A percentile compares a stretch with the other conserved stretches of the same genome.
Evolutionary conservation across 2,329 filamentous ascomycete species (phyloP).

Genomic region (Pseudogymnoascus sp.): DNA sequence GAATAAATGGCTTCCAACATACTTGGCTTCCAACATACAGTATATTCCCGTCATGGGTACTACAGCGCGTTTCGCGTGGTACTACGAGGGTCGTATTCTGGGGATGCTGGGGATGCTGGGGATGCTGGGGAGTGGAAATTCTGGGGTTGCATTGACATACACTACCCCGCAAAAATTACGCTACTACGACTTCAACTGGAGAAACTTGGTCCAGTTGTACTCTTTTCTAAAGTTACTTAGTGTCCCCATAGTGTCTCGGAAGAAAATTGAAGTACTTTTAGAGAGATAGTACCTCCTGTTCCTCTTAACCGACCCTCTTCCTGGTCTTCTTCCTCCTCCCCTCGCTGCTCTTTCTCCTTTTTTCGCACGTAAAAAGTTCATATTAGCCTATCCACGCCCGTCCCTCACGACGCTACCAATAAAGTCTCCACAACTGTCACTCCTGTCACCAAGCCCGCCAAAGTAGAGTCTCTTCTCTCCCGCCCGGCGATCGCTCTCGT

Average conservation of each 20-base stretch:
- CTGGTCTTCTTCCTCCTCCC: not conserved
- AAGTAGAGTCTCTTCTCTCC: not conserved
- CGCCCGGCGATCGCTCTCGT: not conserved
- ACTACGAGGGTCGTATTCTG: not conserved
- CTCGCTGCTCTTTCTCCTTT: not conserved
- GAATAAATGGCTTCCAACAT: not conserved
- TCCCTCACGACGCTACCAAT: not conserved
- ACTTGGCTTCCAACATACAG: too few species aligned
- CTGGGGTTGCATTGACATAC: slow-evolving; percentile 1
- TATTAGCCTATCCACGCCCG: not conserved
- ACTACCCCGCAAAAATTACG: slow-evolving; percentile 1
- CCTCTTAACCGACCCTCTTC: not conserved
- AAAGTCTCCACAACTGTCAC: slow-evolving; percentile 2
- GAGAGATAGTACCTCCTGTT: not conserved
- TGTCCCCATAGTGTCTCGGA: not conserved
- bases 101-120: not conserved
- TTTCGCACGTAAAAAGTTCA: not conserved
- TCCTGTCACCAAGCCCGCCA: not conserved
- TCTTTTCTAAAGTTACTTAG: not conserved
- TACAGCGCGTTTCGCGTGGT: not conserved
- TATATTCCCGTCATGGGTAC: too few species aligned
- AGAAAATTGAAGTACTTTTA: not conserved
- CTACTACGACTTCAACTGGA: not conserved
- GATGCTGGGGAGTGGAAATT: too few species aligned
- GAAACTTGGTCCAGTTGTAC: not conserved